Conservation (phyloP, 75 land plant species). For the Picea sitchensis region DNA sequence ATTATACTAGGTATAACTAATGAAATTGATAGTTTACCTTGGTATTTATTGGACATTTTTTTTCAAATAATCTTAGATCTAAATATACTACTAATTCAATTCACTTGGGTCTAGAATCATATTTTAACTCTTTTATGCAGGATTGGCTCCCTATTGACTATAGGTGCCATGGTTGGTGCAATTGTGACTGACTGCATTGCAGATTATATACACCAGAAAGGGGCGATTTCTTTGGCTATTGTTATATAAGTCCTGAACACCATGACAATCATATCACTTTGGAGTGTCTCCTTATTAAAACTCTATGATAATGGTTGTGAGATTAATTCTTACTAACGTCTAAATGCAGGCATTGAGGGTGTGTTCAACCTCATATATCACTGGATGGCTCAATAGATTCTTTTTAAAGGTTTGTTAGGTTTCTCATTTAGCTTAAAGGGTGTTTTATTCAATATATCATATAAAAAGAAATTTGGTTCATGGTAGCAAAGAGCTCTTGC, state of each 20-base stretch:
- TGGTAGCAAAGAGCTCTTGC: neutral
- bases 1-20: neutral
- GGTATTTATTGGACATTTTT: neutral
- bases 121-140: slow-evolving; percentile 16
- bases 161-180: slow-evolving; percentile 86
- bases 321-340: no score
- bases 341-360: no score
- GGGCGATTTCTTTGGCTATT: slow-evolving; percentile 26
- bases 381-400: slow-evolving; percentile 43
- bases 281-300: neutral
- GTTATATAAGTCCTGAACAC: neutral
- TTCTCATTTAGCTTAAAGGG: no score
- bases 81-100: neutral
- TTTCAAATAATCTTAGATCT: neutral
- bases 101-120: neutral
- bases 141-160: slow-evolving; percentile 68
- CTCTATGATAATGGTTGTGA: neutral
- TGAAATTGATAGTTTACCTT: neutral
- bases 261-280: neutral
- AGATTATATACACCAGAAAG: slow-evolving; percentile 59
- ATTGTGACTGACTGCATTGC: slow-evolving; percentile 57
- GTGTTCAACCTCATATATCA: no score
- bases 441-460: neutral
- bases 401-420: slow-evolving; percentile 35
- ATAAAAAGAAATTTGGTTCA: neutral